Percentiles rank a stretch among this genome's conserved stretches.
These are phyloP conservation scores for Casuarina cunninghamiana DNA, from an alignment of 306 rosid species.

Conservation along the genomic window DNA sequence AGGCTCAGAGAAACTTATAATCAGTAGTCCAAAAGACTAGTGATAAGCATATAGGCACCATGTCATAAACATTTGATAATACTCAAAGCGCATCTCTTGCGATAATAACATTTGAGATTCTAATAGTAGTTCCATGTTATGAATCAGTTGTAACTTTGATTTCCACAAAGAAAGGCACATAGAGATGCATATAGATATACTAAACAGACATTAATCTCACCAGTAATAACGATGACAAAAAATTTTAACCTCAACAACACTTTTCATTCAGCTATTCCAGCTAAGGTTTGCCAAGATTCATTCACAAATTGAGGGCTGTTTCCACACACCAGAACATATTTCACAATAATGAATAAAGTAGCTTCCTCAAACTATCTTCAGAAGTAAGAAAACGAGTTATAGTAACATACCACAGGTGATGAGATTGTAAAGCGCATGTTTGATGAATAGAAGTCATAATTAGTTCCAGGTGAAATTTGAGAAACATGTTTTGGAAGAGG, in stretches of 20 bases:
- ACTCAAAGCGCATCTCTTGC: no score
- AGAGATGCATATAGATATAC: not conserved
- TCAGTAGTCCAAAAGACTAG: not conserved
- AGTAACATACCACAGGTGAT: slow-evolving; percentile 81
- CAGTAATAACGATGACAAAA: not conserved
- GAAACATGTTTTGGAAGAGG: slow-evolving; percentile 79
- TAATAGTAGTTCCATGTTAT: no score
- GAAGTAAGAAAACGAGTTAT: slow-evolving; percentile 4
- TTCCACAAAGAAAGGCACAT: not conserved
- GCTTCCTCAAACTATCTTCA: slow-evolving; percentile 4
- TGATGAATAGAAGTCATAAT: slow-evolving; percentile 78
- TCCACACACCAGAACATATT: not conserved
- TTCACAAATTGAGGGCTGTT: not conserved
- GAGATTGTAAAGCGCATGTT: slow-evolving; percentile 79
- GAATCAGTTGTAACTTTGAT: not conserved
- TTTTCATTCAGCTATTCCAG: not conserved
- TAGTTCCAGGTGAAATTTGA: slow-evolving; percentile 88
- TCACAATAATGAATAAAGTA: not conserved
- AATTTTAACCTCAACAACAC: not conserved
- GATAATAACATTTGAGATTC: no score
- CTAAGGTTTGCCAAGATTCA: not conserved
- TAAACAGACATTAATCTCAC: not conserved
- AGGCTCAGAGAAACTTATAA: not conserved
- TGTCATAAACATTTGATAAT: not conserved
- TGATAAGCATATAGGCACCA: not conserved